Evolutionary conservation across 2,329 filamentous ascomycete species (phyloP).

Genomic region (Botrytis byssoidea): DNA sequence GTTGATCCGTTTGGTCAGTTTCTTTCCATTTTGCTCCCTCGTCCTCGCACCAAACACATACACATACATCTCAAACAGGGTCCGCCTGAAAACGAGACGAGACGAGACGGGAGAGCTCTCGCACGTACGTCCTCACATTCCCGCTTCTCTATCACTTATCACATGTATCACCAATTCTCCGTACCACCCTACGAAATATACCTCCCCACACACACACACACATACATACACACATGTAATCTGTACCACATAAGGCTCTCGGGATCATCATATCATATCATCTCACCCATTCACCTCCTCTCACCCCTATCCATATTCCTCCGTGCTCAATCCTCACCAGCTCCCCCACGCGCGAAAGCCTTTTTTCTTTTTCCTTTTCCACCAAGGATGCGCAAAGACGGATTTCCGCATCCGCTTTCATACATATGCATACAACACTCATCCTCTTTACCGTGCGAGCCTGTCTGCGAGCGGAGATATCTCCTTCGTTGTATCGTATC

Average conservation of each 20-base stretch:
- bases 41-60: neutral
- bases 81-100: neutral
- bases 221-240: neutral
- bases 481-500: too few relatives aligned
- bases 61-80: neutral
- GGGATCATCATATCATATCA: neutral
- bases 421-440: neutral
- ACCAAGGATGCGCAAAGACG: neutral
- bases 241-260: too few relatives aligned
- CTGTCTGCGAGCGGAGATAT: neutral
- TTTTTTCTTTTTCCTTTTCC: neutral
- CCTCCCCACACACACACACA: neutral
- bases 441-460: neutral
- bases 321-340: too few relatives aligned
- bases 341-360: too few relatives aligned
- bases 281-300: too few relatives aligned
- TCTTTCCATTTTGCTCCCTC: neutral
- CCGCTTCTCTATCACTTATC: neutral
- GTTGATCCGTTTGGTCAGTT: too few relatives aligned
- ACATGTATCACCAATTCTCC: too few relatives aligned
- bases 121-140: neutral
- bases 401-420: neutral
- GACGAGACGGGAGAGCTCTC: neutral
- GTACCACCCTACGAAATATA: neutral
- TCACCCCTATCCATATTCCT: neutral